Evolutionary conservation across 2,329 filamentous ascomycete species (phyloP), one percentile per base, ranked within the genome.

Genomic region (Microcyclospora pomicola): DNA sequence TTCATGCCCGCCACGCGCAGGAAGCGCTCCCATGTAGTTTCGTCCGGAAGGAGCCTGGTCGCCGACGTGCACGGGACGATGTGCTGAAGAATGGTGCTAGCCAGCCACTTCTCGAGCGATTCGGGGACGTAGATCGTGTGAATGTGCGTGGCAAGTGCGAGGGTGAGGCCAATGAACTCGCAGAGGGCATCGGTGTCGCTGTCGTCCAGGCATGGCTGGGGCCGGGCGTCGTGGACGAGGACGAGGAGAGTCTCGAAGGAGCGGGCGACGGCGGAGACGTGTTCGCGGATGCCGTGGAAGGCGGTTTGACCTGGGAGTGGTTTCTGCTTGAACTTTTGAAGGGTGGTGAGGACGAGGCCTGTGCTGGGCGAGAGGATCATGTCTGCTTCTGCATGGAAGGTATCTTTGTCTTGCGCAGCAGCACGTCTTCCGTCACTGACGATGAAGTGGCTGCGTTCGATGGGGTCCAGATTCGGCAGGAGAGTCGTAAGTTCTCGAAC

Each of bases 311-410:
- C 77, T 0, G 83, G 82, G 0, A 86, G 64, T 2, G 79, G 66
- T 34, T 69, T 73, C 50, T 94, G 87, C 32, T 77, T 80, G 16
- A 81, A 67, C 46, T 79, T 75, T 43, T 87, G 73, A 5, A 87
- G 62, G 0, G 73, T 82, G 1, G 82, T 82, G 14, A 82, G 52
- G 1, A 93, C 57, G 2, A 93, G 61, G 0, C 82, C 85, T 0
- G 72, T 75, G 0, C 65, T 67, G 0, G 82, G 75, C 0, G 82
- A 82, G 5, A 87, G 49, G 1, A 80, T 71, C 2, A 94, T 59
- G 49, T 94, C 86, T 2, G 82, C 79, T 54, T 85, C 80, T 24
- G 19, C 19, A 7, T 4, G 19, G 19, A 24, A 24, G 19, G 19
- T 24, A 24, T 24, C 19, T 24, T 4, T 7, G 7, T 24, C 19